A percentile compares a stretch with the other conserved stretches of the same genome.
phyloP scores from a whole-genome alignment of 1,284 basidiomycete genomes.

The Nidula niveotomentosa region DNA sequence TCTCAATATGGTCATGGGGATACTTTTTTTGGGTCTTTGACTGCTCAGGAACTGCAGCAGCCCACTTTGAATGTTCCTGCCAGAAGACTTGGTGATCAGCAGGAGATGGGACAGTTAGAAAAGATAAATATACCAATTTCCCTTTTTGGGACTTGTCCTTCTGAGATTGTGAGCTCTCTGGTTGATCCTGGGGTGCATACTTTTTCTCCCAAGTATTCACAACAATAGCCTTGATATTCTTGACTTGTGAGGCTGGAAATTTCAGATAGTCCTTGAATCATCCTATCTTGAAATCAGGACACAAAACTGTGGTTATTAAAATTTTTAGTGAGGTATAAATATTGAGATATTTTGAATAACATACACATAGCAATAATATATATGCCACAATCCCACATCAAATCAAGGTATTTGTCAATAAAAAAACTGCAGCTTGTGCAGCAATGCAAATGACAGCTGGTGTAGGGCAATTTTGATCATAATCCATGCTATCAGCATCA shows the following conservation, averaged over 20 bases:
- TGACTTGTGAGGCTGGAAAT: background rate
- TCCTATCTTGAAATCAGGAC: slow-evolving; percentile 9
- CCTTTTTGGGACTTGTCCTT: background rate
- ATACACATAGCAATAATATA: slow-evolving; percentile 12
- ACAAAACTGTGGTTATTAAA: too few relatives aligned
- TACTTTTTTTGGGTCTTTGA: background rate
- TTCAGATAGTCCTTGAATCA: slow-evolving; percentile 7
- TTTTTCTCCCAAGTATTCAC: background rate
- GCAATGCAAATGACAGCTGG: slow-evolving; percentile 10
- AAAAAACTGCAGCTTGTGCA: slow-evolving; percentile 8
- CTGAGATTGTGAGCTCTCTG: background rate
- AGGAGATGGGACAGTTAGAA: too few relatives aligned
- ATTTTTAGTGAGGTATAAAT: too few relatives aligned
- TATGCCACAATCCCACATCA: slow-evolving; percentile 7
- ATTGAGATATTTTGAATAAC: slow-evolving; percentile 1
- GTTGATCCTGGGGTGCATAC: background rate
- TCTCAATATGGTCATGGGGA: slow-evolving; percentile 12
- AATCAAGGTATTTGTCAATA: slow-evolving; percentile 9
- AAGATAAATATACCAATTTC: too few relatives aligned
- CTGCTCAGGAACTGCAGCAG: background rate
- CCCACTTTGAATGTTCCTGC: background rate
- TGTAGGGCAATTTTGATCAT: too few relatives aligned
- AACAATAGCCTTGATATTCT: slow-evolving; percentile 1
- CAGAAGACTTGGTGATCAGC: too few relatives aligned
- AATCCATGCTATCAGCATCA: too few relatives aligned